Evolutionary conservation across 2,329 filamentous ascomycete species (phyloP).

Genomic region (Rhynchosporium graminicola): DNA sequence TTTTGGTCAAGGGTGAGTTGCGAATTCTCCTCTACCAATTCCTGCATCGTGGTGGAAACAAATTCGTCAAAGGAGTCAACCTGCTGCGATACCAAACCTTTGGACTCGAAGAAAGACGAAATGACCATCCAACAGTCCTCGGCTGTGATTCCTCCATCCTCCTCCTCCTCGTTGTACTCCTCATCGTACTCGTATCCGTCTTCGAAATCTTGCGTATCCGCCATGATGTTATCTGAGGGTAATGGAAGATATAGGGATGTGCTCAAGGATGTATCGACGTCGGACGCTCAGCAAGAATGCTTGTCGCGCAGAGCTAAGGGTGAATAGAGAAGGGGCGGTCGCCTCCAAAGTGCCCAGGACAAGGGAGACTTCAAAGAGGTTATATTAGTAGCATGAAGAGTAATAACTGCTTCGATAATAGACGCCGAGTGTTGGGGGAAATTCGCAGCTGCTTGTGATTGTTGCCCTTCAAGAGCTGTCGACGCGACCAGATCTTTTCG

Average conservation of each 20-base stretch:
- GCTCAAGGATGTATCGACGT: background rate
- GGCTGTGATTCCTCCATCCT: conserved; percentile 76
- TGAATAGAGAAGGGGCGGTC: conserved; percentile 18
- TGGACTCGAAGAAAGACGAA: conserved; percentile 92
- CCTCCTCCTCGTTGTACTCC: conserved; percentile 58
- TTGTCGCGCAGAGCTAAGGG: conserved; percentile 25
- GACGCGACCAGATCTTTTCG: conserved; percentile 13
- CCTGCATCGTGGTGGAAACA: conserved; percentile 88
- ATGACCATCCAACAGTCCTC: conserved; percentile 99
- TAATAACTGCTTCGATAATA: background rate
- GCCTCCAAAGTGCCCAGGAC: conserved; percentile 18
- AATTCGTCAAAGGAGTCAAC: conserved; percentile 99
- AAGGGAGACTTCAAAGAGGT: conserved; percentile 12
- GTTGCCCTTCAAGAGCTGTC: conserved; percentile 5
- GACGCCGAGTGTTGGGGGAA: background rate
- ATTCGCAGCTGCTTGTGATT: conserved; percentile 1
- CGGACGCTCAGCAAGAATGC: conserved; percentile 2
- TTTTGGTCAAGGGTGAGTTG: conserved; percentile 93
- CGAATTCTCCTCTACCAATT: conserved; percentile 89
- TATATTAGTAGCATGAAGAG: conserved; percentile 14
- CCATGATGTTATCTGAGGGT: conserved; percentile 15
- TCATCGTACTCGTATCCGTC: conserved; percentile 65
- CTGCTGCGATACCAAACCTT: conserved; percentile 95
- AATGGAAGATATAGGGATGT: background rate
- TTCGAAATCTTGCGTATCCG: conserved; percentile 40